phyloP scores from a whole-genome alignment of 352 stramenopile genomes.

The Phytophthora pseudosyringae region DNA sequence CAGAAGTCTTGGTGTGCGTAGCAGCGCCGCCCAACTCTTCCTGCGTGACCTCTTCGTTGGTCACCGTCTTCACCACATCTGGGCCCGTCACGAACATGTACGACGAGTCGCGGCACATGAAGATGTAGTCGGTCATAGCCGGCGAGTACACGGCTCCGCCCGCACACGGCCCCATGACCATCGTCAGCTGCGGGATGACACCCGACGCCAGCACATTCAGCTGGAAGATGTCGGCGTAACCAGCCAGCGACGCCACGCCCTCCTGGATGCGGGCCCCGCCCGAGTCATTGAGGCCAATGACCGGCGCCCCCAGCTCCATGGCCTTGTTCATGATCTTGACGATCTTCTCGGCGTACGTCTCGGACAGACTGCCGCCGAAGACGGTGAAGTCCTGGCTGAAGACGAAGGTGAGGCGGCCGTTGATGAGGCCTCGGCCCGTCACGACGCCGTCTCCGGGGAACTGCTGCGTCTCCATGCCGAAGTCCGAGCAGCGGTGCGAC shows the following conservation, averaged over 20 bases:
- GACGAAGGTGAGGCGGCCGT: conserved; percentile 96
- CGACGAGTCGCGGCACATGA: conserved; percentile 97
- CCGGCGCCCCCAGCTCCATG: conserved; percentile 93
- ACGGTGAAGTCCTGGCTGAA: conserved; percentile 99
- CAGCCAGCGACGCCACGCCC: conserved; percentile 95
- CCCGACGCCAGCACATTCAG: conserved; percentile 95
- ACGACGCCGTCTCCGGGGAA: conserved; percentile 97
- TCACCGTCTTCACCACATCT: conserved; percentile 98
- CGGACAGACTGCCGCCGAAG: conserved; percentile 95
- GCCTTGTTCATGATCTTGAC: conserved; percentile 99
- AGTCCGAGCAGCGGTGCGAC: conserved; percentile 96
- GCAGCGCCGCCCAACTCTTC: conserved; percentile 94
- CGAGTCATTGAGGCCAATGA: conserved; percentile 99
- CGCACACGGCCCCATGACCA: conserved; percentile 98
- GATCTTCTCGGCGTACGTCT: conserved; percentile 98
- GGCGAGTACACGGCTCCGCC: conserved; percentile 95
- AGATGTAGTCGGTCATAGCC: conserved; percentile 99
- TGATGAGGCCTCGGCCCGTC: conserved; percentile 94
- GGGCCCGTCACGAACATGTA: conserved; percentile 99
- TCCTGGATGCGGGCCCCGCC: conserved; percentile 98
- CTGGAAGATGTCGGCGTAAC: conserved; percentile 99
- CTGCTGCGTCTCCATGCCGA: conserved; percentile 95
- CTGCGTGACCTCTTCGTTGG: conserved; percentile 96
- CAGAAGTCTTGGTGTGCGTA: conserved; percentile 96
- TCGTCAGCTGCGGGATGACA: conserved; percentile 96